Conservation (phyloP, 176 grass and related monocot species). For the Raddia guianensis region DNA sequence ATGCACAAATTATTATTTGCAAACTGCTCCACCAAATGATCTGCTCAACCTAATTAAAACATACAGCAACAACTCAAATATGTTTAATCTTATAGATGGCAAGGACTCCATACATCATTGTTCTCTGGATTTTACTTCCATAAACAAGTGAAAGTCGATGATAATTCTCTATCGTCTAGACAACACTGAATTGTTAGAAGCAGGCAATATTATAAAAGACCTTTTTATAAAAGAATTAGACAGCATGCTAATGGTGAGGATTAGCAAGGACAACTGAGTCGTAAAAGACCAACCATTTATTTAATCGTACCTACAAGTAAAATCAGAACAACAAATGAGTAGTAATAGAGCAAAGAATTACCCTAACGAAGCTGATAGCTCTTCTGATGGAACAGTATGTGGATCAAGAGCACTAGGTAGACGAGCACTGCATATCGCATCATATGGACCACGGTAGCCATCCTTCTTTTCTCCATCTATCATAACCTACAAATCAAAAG, state of each 20-base stretch:
- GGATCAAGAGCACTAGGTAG: constrained; percentile 89
- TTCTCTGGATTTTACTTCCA: constrained; percentile 3
- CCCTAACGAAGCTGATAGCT: constrained; percentile 91
- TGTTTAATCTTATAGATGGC: not conserved
- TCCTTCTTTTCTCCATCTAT: constrained; percentile 81
- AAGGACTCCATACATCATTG: constrained; percentile 23
- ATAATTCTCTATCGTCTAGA: constrained; percentile 15
- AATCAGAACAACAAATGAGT: constrained; percentile 11
- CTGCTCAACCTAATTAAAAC: not conserved
- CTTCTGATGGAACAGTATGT: constrained; percentile 89
- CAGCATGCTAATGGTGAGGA: not conserved
- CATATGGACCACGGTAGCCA: constrained; percentile 66
- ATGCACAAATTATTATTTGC: constrained; percentile 11
- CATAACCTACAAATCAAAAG: constrained; percentile 68
- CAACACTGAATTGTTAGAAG: constrained; percentile 17
- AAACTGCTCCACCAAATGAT: constrained; percentile 14
- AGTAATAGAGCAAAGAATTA: constrained; percentile 38
- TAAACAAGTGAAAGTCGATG: not conserved
- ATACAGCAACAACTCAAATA: constrained; percentile 1
- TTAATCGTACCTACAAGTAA: not conserved
- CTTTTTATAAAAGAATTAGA: constrained; percentile 9
- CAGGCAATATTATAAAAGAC: not conserved
- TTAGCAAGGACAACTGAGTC: constrained; percentile 11
- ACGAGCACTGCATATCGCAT: constrained; percentile 72
- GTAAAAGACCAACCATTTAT: constrained; percentile 8